Evolutionary conservation across 805 yeast genomes (phyloP), one percentile per base, ranked within the genome.

Genomic region (Ogataea parapolymorpha): DNA sequence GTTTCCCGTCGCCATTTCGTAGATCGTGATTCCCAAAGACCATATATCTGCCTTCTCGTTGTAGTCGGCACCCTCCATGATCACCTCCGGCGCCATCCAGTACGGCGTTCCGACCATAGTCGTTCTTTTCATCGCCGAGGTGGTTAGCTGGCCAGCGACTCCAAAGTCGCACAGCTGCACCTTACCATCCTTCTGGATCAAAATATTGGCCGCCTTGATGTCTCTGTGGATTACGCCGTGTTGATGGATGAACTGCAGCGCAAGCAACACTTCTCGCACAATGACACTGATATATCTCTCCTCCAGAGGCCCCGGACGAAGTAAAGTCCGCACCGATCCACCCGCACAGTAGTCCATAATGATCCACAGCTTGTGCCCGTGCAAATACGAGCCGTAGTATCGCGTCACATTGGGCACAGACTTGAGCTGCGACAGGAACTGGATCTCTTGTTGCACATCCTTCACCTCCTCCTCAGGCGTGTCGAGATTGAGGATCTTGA

Each of bases 81-180:
- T 91, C 24, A 91, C 99, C 62, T 91, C 99, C 0, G 99, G 99
- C 0, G 99, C 97, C 99, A 93, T 93, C 99, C 99, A 93, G 59
- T 89, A 93, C 0, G 95, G 95, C 0, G 95, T 85, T 6, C 95
- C 95, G 0, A 96, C 98, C 79, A 95, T 89, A 0, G 99, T 93
- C 26, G 91, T 85, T 53, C 99, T 72, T 59, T 89, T 87, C 33
- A 82, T 61, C 14, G 80, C 78, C 27, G 82, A 75, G 26, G 90
- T 74, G 2, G 95, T 79, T 32, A 90, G 68, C 59, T 88, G 91
- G 2, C 97, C 97, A 1, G 99, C 99, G 16, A 95, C 99, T 24
- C 99, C 99, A 65, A 93, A 93, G 63, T 93, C 99, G 71, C 98
- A 91, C 32, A 93, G 73, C 56, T 86, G 87, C 4, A 95, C 95